These are phyloP conservation scores for Spiraea crenata DNA, from an alignment of 331 rosid genomes.

Conservation along the genomic window DNA sequence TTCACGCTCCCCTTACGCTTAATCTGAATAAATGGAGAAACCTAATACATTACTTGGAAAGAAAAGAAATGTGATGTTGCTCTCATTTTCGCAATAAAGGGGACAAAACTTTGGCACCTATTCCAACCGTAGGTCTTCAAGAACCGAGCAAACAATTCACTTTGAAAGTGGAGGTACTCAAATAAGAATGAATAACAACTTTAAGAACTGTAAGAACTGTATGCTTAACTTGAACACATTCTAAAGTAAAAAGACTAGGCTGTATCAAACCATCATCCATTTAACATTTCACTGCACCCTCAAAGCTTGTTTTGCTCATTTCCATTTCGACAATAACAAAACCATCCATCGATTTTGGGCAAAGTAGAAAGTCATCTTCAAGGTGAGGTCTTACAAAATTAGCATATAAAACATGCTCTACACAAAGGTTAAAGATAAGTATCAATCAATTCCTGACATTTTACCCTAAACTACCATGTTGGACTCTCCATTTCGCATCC, in stretches of 20 bases:
- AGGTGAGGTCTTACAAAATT: neutral
- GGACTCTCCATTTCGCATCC: neutral
- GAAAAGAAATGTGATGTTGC: too few relatives aligned
- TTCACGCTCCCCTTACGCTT: neutral
- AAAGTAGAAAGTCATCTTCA: slow-evolving; percentile 6
- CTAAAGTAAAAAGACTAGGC: neutral
- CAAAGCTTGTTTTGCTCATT: neutral
- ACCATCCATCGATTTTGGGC: neutral
- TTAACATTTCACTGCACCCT: neutral
- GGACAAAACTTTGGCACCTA: too few relatives aligned
- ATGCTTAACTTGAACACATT: neutral
- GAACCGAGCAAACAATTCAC: neutral
- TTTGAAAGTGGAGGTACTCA: neutral
- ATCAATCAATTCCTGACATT: neutral
- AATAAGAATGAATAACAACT: neutral
- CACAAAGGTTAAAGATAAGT: neutral
- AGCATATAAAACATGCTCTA: slow-evolving; percentile 9
- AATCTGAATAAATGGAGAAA: neutral
- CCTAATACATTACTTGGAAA: neutral
- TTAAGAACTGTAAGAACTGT: neutral
- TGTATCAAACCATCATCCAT: too few relatives aligned
- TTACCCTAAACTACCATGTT: neutral
- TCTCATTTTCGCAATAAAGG: too few relatives aligned
- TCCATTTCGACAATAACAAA: neutral
- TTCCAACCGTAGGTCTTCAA: too few relatives aligned